Base-by-base conservation (phyloP, 176 grass and related monocot genomes). In the Aegilops tauschii region DNA sequence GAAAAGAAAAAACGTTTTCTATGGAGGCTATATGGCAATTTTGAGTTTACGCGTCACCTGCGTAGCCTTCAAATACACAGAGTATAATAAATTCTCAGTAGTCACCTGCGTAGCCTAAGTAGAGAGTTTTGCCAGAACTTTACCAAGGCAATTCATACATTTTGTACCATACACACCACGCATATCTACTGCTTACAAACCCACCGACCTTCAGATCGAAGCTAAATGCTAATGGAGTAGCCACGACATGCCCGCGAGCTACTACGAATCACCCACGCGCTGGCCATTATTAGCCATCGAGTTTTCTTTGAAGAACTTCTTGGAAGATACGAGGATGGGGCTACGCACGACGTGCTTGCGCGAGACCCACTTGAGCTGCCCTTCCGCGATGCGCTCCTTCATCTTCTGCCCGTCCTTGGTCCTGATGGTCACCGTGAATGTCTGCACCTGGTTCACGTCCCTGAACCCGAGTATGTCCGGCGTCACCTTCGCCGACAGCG, bases 301-400 rank as follows among this genome's bases (percentile, higher is more conserved):
- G 75, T 80, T 80, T 16, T 74, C 67, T 34, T 9, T 6, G 76
- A 91, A 52, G 69, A 91, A 76, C 61, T 84, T 91, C 36, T 83
- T 32, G 1, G 30, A n/a, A 13, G 83, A 66, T n/a, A 89, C 79
- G 17, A 92, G 29, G 81, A 98, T 93, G 1, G 89, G 87, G 75
- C 80, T 95, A 40, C 85, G 82, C 72, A 98, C 95, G 35, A 90
- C 80, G 79, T 88, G 69, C n/a, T 72, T 52, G 10, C 3, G 9
- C 5, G 95, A 93, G 9, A 90, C 64, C 95, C 95, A 98, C 82
- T 54, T 77, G 80, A 98, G 87, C 9, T 93, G 74, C 61, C 93
- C 95, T 69, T 91, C 92, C 28, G 75, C 80, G 25, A 85, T 79
- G 74, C 52, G 70, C 1, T 44, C 16, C 44, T 72, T 17, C 45